Conservation (phyloP, 371 early-diverging fungal species). For the Choanephora cucurbitarum region DNA sequence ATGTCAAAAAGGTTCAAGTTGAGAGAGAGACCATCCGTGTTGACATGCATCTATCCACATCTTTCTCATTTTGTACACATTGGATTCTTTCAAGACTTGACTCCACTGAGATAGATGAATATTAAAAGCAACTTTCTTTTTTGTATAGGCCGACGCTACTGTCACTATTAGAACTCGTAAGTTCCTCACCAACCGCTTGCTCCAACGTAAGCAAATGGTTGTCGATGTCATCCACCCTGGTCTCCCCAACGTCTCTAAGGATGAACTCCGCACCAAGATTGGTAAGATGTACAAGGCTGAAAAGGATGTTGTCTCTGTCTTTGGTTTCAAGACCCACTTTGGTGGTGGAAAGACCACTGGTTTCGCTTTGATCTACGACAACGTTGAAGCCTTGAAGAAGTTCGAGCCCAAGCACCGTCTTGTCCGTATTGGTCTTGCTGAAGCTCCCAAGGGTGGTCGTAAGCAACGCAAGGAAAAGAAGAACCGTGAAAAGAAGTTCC, state of each 20-base stretch:
- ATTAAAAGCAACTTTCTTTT: neutral
- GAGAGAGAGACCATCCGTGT: no score
- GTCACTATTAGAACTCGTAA: conserved; percentile 97
- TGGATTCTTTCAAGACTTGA: no score
- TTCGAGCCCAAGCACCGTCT: conserved; percentile 98
- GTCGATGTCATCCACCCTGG: conserved; percentile 97
- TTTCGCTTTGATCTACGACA: conserved; percentile 98
- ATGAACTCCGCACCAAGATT: conserved; percentile 93
- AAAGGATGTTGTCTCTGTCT: conserved; percentile 88
- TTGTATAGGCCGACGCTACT: conserved; percentile 49
- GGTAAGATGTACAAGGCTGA: conserved; percentile 96
- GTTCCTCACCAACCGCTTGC: conserved; percentile 98
- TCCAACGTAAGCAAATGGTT: conserved; percentile 98
- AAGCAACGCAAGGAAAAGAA: conserved; percentile 99
- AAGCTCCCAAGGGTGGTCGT: conserved; percentile 81
- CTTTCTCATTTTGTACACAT: no score
- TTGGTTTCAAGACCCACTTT: conserved; percentile 95
- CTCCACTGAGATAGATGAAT: no score
- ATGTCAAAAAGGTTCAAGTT: no score
- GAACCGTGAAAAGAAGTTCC: conserved; percentile 99
- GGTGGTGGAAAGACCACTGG: conserved; percentile 99
- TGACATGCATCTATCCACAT: no score
- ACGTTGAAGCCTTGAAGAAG: conserved; percentile 94
- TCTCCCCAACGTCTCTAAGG: conserved; percentile 90
- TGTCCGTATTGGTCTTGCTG: conserved; percentile 82